Percentiles rank a stretch among this genome's conserved stretches.
Evolutionary conservation across 1,284 basidiomycete species (phyloP).

Genomic region (Trichosporon ovoides): DNA sequence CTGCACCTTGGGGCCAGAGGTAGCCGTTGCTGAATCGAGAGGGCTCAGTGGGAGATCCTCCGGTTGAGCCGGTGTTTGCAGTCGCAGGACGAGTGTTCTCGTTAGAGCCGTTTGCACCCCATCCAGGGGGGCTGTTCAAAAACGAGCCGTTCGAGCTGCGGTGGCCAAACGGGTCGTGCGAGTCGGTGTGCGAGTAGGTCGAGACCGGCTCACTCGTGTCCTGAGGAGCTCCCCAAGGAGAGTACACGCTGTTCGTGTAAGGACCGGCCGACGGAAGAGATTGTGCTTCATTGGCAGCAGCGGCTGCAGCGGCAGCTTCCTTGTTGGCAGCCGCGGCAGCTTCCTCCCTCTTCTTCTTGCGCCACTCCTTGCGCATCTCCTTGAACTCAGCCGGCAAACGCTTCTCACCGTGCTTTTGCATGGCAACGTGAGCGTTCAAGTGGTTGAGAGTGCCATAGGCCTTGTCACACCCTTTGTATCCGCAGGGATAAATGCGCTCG

Average conservation of each 20-base stretch:
- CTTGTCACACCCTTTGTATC: slow-evolving; percentile 55
- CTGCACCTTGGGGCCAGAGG: neutral
- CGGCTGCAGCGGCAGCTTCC: slow-evolving; percentile 13
- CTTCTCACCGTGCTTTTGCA: slow-evolving; percentile 57
- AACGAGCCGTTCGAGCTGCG: slow-evolving; percentile 16
- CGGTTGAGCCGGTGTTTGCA: slow-evolving; percentile 19
- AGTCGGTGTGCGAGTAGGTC: neutral
- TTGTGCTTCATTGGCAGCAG: slow-evolving; percentile 8
- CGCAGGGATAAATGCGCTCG: slow-evolving; percentile 55
- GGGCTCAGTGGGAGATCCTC: slow-evolving; percentile 16
- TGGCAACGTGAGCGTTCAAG: slow-evolving; percentile 56
- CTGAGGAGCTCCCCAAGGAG: slow-evolving; percentile 5
- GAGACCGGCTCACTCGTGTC: neutral
- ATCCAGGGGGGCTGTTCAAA: slow-evolving; percentile 14
- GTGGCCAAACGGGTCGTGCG: slow-evolving; percentile 15
- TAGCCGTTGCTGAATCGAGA: slow-evolving; percentile 1
- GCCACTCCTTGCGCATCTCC: slow-evolving; percentile 91
- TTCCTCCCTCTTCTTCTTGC: slow-evolving; percentile 78
- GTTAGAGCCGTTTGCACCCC: slow-evolving; percentile 1
- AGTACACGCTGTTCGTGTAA: slow-evolving; percentile 2
- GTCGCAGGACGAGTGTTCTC: slow-evolving; percentile 22
- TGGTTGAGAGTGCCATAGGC: slow-evolving; percentile 55
- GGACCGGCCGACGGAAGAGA: neutral
- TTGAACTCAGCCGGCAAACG: slow-evolving; percentile 73
- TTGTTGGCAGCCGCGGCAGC: slow-evolving; percentile 26